These are phyloP conservation scores for Coemansia sp. DNA, from an alignment of 192 early-diverging fungal species.

Conservation along the genomic window DNA sequence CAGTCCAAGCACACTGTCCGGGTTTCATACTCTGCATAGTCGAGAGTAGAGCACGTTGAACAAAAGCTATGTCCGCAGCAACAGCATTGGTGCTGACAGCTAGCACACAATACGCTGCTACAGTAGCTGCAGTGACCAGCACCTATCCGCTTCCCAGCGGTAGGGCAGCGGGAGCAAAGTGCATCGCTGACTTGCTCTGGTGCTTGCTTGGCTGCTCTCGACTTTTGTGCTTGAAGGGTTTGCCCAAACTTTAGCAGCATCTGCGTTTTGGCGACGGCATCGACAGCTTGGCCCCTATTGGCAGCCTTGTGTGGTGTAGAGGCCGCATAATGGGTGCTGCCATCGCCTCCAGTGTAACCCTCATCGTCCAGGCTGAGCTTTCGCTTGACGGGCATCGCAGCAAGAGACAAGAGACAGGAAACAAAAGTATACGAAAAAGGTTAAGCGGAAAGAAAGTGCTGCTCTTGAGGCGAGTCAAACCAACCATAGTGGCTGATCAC, in stretches of 20 bases:
- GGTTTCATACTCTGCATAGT: constrained; percentile 43
- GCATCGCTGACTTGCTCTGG: background rate
- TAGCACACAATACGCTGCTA: constrained; percentile 15
- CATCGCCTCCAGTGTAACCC: constrained; percentile 2
- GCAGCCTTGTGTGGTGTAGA: constrained; percentile 11
- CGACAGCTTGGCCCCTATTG: constrained; percentile 25
- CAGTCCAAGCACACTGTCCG: constrained; percentile 49
- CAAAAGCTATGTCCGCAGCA: constrained; percentile 40
- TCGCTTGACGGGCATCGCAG: constrained; percentile 30
- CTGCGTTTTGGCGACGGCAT: constrained; percentile 20
- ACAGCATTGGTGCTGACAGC: constrained; percentile 34
- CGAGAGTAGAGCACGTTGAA: constrained; percentile 37
- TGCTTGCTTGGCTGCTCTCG: constrained; percentile 3
- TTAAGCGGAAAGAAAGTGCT: background rate
- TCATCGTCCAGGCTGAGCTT: constrained; percentile 20
- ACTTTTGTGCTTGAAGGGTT: constrained; percentile 19
- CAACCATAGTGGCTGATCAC: background rate
- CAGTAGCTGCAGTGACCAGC: constrained; percentile 29
- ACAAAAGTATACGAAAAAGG: background rate
- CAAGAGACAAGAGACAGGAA: background rate
- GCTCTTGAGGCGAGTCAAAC: background rate
- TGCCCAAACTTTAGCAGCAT: constrained; percentile 52
- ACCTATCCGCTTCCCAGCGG: background rate
- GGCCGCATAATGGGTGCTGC: background rate
- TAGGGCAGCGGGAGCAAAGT: constrained; percentile 15